Evolutionary conservation across 768 basidiomycete species (phyloP).

Genomic region (Podaxis carcinomalis): DNA sequence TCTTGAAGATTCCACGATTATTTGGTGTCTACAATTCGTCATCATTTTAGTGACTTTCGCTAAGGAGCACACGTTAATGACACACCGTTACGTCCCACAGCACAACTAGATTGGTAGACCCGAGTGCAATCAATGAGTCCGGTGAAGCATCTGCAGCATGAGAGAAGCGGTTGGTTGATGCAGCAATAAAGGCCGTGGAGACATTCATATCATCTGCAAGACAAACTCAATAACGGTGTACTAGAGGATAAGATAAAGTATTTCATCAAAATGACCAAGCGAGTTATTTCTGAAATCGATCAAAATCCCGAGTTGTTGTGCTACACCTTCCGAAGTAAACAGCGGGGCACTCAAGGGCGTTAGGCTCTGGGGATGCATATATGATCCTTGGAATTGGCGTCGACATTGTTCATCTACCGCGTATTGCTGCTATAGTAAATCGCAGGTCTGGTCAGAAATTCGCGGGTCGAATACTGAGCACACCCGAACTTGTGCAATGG

Average conservation of each 20-base stretch:
- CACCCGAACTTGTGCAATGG: conserved; percentile 39
- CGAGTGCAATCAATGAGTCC: conserved; percentile 41
- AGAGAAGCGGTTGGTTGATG: conserved; percentile 43
- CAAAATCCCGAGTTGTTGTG: conserved; percentile 3
- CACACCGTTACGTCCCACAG: conserved; percentile 41
- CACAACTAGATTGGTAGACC: conserved; percentile 39
- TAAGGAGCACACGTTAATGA: conserved; percentile 9
- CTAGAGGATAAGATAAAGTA: neutral
- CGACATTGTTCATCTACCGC: conserved; percentile 68
- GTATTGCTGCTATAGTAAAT: conserved; percentile 50
- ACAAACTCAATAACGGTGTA: neutral
- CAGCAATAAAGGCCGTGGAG: conserved; percentile 38
- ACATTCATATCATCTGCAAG: conserved; percentile 20
- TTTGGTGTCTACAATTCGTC: conserved; percentile 34
- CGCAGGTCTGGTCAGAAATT: conserved; percentile 45
- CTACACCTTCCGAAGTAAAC: conserved; percentile 5
- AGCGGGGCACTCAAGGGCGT: neutral
- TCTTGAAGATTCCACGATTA: conserved; percentile 57
- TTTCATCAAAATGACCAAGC: neutral
- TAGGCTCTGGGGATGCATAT: conserved; percentile 29
- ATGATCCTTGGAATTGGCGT: conserved; percentile 70
- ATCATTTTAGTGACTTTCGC: neutral
- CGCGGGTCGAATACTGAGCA: conserved; percentile 61
- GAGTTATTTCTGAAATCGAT: neutral
- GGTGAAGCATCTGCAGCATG: conserved; percentile 44